These are phyloP conservation scores for Crithidia acanthocephali DNA, from an alignment of 208 protist genomes.

Conservation along the genomic window DNA sequence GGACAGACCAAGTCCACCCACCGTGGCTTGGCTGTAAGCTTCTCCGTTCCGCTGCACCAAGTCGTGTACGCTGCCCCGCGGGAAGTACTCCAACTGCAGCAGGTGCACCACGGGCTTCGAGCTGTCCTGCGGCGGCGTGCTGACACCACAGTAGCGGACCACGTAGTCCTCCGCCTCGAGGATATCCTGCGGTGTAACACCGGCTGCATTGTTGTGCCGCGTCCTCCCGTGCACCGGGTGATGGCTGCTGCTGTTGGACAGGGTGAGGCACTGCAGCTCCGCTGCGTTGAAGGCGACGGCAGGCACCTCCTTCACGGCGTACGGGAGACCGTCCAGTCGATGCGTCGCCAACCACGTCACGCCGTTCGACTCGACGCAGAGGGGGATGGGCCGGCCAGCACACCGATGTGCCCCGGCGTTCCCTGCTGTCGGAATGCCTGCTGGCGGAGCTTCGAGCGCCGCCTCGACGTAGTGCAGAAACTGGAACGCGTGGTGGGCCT, in stretches of 20 bases:
- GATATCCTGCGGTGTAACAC: constrained; percentile 9
- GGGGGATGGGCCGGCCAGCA: constrained; percentile 17
- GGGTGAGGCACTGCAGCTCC: constrained; percentile 24
- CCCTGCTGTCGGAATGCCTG: not conserved
- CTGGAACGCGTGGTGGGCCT: constrained; percentile 63
- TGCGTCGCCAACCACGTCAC: constrained; percentile 64
- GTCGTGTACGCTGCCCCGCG: constrained; percentile 55
- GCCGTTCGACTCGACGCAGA: constrained; percentile 57
- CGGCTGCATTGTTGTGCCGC: not conserved
- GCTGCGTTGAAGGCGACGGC: constrained; percentile 21
- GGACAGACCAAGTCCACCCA: not conserved
- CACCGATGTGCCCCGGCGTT: not conserved
- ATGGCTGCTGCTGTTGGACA: constrained; percentile 4
- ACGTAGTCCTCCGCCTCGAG: constrained; percentile 43
- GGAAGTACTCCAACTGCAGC: constrained; percentile 79
- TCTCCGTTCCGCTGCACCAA: constrained; percentile 9
- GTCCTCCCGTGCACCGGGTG: not conserved
- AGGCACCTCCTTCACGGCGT: constrained; percentile 71
- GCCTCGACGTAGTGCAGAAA: constrained; percentile 46
- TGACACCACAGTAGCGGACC: constrained; percentile 52
- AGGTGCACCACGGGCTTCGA: constrained; percentile 37
- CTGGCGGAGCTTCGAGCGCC: constrained; percentile 1
- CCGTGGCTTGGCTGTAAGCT: no score
- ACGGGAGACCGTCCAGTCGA: constrained; percentile 56
- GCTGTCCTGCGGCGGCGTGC: constrained; percentile 19